Conservation (phyloP, 169 alveolate genomes). For the Plasmodium reichenowi region DNA sequence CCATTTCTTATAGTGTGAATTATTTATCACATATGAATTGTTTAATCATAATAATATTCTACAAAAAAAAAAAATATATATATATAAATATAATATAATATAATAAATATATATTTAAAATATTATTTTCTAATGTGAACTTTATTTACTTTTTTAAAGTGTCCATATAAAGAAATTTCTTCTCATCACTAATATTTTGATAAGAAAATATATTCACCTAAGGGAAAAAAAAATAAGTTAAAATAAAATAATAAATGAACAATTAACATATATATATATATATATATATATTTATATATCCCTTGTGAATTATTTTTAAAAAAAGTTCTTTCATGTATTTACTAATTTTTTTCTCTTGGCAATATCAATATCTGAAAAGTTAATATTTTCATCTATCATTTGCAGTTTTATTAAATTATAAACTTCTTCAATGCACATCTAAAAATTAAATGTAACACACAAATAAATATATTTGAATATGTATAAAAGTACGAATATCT, state of each 20-base stretch:
- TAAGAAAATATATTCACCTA: conserved; percentile 65
- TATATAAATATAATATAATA: not conserved
- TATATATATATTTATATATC: not conserved
- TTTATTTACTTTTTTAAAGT: conserved; percentile 40
- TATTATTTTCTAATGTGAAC: no score
- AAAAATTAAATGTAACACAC: not conserved
- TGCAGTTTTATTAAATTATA: conserved; percentile 57
- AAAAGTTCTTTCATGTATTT: not conserved
- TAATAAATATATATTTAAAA: not conserved
- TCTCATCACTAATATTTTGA: conserved; percentile 71
- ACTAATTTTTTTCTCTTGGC: conserved; percentile 68
- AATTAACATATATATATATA: not conserved
- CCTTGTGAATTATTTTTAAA: not conserved
- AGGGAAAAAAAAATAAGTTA: not conserved
- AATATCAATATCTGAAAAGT: conserved; percentile 65
- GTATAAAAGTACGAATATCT: not conserved
- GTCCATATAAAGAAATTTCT: conserved; percentile 55
- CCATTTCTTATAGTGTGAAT: no score
- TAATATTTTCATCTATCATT: conserved; percentile 37
- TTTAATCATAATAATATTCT: conserved; percentile 7
- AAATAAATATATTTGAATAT: not conserved
- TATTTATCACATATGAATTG: not conserved
- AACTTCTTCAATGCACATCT: conserved; percentile 56
- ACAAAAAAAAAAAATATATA: not conserved
- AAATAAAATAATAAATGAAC: not conserved